A percentile compares a stretch with the other conserved stretches of the same genome.
Evolutionary conservation across 371 early-diverging fungal species (phyloP).

Genomic region (Apophysomyces sp.): DNA sequence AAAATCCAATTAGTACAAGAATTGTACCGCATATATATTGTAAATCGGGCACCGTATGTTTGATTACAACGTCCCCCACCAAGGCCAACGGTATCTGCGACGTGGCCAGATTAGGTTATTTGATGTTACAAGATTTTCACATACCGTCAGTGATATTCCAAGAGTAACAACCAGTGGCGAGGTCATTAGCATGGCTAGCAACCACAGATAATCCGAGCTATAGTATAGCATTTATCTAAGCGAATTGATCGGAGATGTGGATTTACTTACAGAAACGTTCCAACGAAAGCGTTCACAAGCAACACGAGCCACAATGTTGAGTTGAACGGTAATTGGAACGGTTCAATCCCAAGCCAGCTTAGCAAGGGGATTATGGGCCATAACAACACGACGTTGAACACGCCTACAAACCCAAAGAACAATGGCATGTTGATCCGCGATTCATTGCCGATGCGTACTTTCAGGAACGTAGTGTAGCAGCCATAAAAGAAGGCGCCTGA

Average conservation of each 20-base stretch:
- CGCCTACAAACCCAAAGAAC: conserved; percentile 80
- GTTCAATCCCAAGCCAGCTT: conserved; percentile 61
- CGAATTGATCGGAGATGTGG: background rate
- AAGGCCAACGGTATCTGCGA: conserved; percentile 66
- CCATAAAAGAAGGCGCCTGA: conserved; percentile 75
- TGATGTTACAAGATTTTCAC: background rate
- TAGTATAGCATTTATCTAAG: background rate
- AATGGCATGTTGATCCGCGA: conserved; percentile 65
- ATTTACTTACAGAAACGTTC: conserved; percentile 61
- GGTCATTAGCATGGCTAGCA: conserved; percentile 73
- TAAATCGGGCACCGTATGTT: conserved; percentile 50
- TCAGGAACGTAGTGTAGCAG: conserved; percentile 72
- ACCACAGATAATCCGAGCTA: conserved; percentile 75
- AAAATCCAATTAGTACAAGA: conserved; percentile 63
- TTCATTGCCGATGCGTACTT: conserved; percentile 66
- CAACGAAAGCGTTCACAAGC: conserved; percentile 68
- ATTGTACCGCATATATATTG: conserved; percentile 63
- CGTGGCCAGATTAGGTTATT: background rate
- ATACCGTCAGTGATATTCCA: conserved; percentile 68
- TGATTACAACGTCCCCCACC: conserved; percentile 65
- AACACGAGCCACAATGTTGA: conserved; percentile 57
- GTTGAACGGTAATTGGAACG: conserved; percentile 59
- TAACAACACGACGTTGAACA: conserved; percentile 65
- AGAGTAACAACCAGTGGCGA: conserved; percentile 76
- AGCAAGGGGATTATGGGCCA: conserved; percentile 67